Conservation (phyloP, 768 basidiomycete species). For the Suillus paluster region DNA sequence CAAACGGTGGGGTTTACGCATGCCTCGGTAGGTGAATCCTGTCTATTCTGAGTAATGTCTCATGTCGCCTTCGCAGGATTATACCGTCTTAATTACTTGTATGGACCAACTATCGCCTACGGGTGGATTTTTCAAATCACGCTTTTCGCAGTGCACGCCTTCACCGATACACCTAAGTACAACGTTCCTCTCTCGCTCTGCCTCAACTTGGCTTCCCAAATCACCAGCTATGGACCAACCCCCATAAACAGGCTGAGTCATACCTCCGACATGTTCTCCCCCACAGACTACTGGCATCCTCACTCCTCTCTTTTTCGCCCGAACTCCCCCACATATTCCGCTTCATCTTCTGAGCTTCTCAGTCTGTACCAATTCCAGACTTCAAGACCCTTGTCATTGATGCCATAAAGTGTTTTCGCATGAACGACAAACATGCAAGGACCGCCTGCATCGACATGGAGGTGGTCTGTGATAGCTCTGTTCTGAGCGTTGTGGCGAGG, state of each 20-base stretch:
- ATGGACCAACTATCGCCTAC: conserved; percentile 72
- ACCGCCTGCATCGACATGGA: conserved; percentile 66
- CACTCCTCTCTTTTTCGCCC: conserved; percentile 56
- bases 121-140: conserved; percentile 76
- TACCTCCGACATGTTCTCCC: conserved; percentile 75
- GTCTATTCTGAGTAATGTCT: neutral
- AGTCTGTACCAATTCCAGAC: conserved; percentile 64
- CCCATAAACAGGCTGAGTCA: conserved; percentile 79
- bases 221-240: conserved; percentile 48
- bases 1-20: conserved; percentile 93
- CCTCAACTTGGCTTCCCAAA: conserved; percentile 37
- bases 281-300: conserved; percentile 66
- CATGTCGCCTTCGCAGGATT: conserved; percentile 51
- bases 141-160: conserved; percentile 59
- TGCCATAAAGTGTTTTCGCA: conserved; percentile 38
- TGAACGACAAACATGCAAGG: conserved; percentile 37
- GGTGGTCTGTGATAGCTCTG: conserved; percentile 57
- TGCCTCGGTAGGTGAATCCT: conserved; percentile 48
- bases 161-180: conserved; percentile 11
- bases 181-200: conserved; percentile 26
- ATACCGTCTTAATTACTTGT: conserved; percentile 78
- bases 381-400: conserved; percentile 55
- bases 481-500: conserved; percentile 51
- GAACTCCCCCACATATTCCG: neutral
- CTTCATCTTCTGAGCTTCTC: conserved; percentile 22